A percentile compares a stretch with the other conserved stretches of the same genome.
phyloP scores from a whole-genome alignment of 2,329 filamentous ascomycete species.

The Nemania sp. region DNA sequence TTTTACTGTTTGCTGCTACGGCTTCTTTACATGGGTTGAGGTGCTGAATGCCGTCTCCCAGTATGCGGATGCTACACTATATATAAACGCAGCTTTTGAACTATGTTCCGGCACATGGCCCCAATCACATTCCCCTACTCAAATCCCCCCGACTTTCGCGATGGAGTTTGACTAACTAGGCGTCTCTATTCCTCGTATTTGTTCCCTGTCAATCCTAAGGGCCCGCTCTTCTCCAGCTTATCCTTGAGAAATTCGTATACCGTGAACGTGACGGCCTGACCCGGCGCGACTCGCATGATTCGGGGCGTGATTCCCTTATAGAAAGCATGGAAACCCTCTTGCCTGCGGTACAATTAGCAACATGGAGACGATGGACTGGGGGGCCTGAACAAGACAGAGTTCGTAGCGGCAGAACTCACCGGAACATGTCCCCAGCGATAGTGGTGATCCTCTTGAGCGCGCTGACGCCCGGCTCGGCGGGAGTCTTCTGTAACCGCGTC shows the following conservation, averaged over 20 bases:
- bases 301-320: conserved; percentile 99
- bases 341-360: conserved; percentile 52
- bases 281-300: conserved; percentile 95
- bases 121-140: neutral
- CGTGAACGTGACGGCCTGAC: conserved; percentile 79
- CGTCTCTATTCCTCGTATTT: conserved; percentile 68
- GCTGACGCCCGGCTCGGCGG: conserved; percentile 78
- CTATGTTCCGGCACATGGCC: neutral
- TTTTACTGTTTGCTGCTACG: neutral
- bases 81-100: conserved; percentile 16
- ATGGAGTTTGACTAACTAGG: neutral
- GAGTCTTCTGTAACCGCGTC: conserved; percentile 90
- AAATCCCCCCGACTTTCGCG: neutral
- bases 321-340: conserved; percentile 92
- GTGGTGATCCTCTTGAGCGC: conserved; percentile 76
- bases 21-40: neutral
- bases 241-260: conserved; percentile 80
- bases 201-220: conserved; percentile 61
- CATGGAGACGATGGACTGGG: neutral
- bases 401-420: conserved; percentile 50
- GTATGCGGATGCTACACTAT: conserved; percentile 17
- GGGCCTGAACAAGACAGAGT: neutral
- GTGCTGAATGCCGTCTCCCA: conserved; percentile 20
- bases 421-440: conserved; percentile 86
- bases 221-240: conserved; percentile 69